Base-by-base conservation (phyloP, 495 filamentous ascomycete genomes). In the Sphaerosporella brunnea region DNA sequence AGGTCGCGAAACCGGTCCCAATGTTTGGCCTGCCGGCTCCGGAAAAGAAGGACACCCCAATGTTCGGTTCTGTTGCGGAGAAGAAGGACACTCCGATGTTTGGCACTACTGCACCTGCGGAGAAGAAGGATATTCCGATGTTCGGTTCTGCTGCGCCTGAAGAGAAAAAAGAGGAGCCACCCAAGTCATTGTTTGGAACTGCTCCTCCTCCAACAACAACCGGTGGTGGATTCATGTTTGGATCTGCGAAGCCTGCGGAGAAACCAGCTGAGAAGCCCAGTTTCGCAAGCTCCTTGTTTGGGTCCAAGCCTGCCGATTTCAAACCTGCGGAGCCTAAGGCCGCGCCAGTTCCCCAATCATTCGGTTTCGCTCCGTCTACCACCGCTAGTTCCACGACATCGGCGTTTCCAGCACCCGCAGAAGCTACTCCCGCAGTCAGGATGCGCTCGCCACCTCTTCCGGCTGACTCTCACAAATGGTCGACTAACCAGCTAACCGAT, bases 391-490 rank as follows among this genome's bases (percentile, higher is more conserved):
- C 55, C 36, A 23, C 37, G 26, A n/a, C n/a, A n/a, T n/a, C n/a
- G n/a, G n/a, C n/a, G n/a, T n/a, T n/a, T n/a, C n/a, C n/a, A n/a
- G n/a, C n/a, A n/a, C n/a, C n/a, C n/a, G n/a, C n/a, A n/a, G n/a
- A n/a, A n/a, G n/a, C n/a, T n/a, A n/a, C n/a, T n/a, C n/a, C n/a
- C n/a, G n/a, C n/a, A n/a, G 21, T 23, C 30, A 49, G 37, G 43
- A 52, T 39, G 45, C 32, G 32, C 49, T 59, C 56, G 1, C 56
- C 56, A 25, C 56, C 56, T 4, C 52, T 52, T 4, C 55, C 56
- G 7, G 47, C 56, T 11, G 55, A 59, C 26, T 45, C 56, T 19
- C 49, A 52, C 2, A 46, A 45, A 7, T 59, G 56, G 56, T 49
- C 56, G 32, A 39, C 39, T 7, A 35, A 52, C 4, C 56, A 59